Evolutionary conservation across 176 grass and related monocot genomes (phyloP), one percentile per base, ranked within the genome.

Genomic region (Oropetium thomaeum): DNA sequence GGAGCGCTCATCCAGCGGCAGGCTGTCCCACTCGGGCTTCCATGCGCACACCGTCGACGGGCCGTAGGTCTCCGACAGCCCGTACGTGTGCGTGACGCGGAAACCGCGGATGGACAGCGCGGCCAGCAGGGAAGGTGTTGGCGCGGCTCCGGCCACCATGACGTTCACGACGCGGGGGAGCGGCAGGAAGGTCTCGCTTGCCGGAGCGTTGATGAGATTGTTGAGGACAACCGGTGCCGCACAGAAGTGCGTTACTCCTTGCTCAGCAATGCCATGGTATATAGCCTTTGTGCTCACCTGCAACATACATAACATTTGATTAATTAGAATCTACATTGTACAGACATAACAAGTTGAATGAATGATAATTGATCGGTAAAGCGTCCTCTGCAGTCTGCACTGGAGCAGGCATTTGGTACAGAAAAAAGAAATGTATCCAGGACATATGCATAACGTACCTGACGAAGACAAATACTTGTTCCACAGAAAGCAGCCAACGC

Each of bases 401-500:
- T 42, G 34, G 32, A 4, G 48, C 31, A 78, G 35, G 31, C 29
- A 48, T 15, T 58, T 23, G 29, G 11, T 27, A 39, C 30, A n/a
- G 40, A 42, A 65, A 42, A 69, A 47, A 42, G 59, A 47, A 37
- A 72, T 45, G 32, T 31, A 16, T 5, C n/a, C 32, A 3, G 27
- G 39, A 55, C 6, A 47, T 2, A 42, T 48, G 30, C 22, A 60
- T 32, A 67, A 9, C 60, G 3, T 83, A 97, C 96, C 88, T 98
- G 91, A 4, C 96, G 89, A 81, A 98, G 91, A 78, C 96, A 98
- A 67, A 98, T 90, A 76, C 81, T 98, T 28, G 91, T 98, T 83
- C 96, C 91, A 19, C 91, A 92, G 27, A 94, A 42, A 1, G 91
- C 96, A n/a, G 96, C 96, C 73, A 98, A 26, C 1, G 91, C 71